These are phyloP conservation scores for Metarhizium sp. DNA, from an alignment of 2,329 filamentous ascomycete genomes.

Conservation along the genomic window DNA sequence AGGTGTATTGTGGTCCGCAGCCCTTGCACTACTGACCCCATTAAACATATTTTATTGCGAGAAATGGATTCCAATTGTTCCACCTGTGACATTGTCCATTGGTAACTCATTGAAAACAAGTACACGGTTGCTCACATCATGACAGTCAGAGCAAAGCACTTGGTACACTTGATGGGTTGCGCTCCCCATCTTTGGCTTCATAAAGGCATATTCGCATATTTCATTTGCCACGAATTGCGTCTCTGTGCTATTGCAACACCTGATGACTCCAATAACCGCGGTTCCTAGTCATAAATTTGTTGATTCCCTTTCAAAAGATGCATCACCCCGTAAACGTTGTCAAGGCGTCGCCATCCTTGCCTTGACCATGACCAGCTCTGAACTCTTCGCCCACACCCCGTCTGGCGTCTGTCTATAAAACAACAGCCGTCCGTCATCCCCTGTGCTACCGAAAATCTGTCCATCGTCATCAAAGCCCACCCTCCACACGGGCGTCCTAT, in stretches of 20 bases:
- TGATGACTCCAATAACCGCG: neutral
- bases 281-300: neutral
- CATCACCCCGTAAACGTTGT: neutral
- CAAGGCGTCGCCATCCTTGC: constrained; percentile 40
- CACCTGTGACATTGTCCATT: neutral
- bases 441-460: constrained; percentile 65
- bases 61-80: neutral
- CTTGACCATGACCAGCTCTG: constrained; percentile 49
- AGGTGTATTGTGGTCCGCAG: neutral
- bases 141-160: too few relatives aligned
- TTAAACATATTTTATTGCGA: neutral
- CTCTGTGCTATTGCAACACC: too few relatives aligned
- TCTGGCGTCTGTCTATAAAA: constrained; percentile 52
- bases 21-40: neutral
- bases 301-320: neutral
- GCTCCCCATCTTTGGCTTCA: too few relatives aligned
- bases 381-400: constrained; percentile 50
- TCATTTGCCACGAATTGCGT: too few relatives aligned
- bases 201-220: too few relatives aligned
- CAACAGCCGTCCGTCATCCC: constrained; percentile 61
- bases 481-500: constrained; percentile 65
- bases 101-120: too few relatives aligned
- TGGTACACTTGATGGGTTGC: too few relatives aligned
- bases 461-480: constrained; percentile 63
- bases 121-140: too few relatives aligned